phyloP scores from a whole-genome alignment of 306 rosid genomes.

The Quercus ilex region DNA sequence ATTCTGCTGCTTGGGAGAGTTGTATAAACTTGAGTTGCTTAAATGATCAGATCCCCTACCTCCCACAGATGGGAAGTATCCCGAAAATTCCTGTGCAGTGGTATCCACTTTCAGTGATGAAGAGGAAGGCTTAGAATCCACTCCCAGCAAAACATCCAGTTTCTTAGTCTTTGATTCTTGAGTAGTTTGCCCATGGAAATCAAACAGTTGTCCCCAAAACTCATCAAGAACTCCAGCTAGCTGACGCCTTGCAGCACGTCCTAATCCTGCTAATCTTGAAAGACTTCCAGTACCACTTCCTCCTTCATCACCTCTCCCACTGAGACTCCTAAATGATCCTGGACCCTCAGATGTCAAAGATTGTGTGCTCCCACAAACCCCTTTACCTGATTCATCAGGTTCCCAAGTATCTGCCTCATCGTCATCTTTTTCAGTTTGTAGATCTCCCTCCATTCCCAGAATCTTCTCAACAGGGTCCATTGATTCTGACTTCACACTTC shows the following conservation, averaged over 20 bases:
- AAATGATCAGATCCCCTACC: slow-evolving; percentile 48
- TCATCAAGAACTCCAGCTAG: slow-evolving; percentile 75
- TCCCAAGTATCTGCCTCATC: slow-evolving; percentile 81
- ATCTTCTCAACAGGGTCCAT: slow-evolving; percentile 46
- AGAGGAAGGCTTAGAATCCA: slow-evolving; percentile 42
- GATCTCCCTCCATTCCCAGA: slow-evolving; percentile 49
- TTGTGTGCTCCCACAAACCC: slow-evolving; percentile 37
- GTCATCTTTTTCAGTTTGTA: slow-evolving; percentile 59
- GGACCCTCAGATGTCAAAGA: slow-evolving; percentile 75
- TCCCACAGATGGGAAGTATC: slow-evolving; percentile 35
- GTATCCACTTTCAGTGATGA: slow-evolving; percentile 53
- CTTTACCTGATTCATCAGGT: slow-evolving; percentile 60
- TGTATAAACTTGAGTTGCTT: slow-evolving; percentile 45
- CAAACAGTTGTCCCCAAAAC: slow-evolving; percentile 91
- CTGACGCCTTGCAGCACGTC: slow-evolving; percentile 94
- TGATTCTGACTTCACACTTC: slow-evolving; percentile 32
- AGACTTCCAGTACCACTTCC: slow-evolving; percentile 90
- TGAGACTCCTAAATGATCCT: slow-evolving; percentile 80
- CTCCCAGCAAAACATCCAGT: slow-evolving; percentile 54
- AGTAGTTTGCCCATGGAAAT: slow-evolving; percentile 65
- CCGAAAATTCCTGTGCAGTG: slow-evolving; percentile 47
- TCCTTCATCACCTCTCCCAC: slow-evolving; percentile 88
- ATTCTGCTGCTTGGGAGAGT: slow-evolving; percentile 52
- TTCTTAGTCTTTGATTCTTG: slow-evolving; percentile 67
- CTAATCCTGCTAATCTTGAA: slow-evolving; percentile 87